Conservation (phyloP, 2,329 filamentous ascomycete species). For the Neofusicoccum laricinum region DNA sequence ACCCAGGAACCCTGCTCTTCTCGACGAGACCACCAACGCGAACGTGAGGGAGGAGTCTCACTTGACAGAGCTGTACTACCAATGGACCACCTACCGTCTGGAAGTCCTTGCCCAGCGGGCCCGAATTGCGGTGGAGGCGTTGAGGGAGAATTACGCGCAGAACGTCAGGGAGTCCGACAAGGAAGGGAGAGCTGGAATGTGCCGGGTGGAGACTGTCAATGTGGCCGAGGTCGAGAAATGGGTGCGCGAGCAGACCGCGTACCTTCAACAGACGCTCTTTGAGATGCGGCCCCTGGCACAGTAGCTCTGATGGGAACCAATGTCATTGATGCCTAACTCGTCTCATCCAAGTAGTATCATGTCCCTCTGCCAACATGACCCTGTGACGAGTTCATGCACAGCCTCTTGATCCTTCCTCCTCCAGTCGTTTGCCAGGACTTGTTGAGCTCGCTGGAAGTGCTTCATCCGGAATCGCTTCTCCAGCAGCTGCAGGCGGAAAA, state of each 20-base stretch:
- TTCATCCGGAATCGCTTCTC: neutral
- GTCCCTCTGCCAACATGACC: neutral
- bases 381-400: neutral
- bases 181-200: conserved; percentile 23
- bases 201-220: conserved; percentile 28
- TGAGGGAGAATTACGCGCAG: conserved; percentile 24
- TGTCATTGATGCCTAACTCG: neutral
- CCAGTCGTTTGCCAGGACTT: neutral
- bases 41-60: conserved; percentile 23
- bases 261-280: conserved; percentile 28
- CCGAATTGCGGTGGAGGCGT: conserved; percentile 20
- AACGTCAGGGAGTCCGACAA: conserved; percentile 24
- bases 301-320: neutral
- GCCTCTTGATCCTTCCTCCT: neutral
- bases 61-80: neutral
- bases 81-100: neutral
- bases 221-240: conserved; percentile 25
- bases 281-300: conserved; percentile 29
- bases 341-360: neutral
- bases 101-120: conserved; percentile 4
- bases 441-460: neutral
- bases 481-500: neutral
- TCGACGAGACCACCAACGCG: conserved; percentile 40
- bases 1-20: conserved; percentile 38
- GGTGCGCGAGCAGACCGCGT: conserved; percentile 29